Percentiles rank a stretch among this genome's conserved stretches.
Conservation (phyloP, 257 asterid genomes). For the Verbena officinalis region DNA sequence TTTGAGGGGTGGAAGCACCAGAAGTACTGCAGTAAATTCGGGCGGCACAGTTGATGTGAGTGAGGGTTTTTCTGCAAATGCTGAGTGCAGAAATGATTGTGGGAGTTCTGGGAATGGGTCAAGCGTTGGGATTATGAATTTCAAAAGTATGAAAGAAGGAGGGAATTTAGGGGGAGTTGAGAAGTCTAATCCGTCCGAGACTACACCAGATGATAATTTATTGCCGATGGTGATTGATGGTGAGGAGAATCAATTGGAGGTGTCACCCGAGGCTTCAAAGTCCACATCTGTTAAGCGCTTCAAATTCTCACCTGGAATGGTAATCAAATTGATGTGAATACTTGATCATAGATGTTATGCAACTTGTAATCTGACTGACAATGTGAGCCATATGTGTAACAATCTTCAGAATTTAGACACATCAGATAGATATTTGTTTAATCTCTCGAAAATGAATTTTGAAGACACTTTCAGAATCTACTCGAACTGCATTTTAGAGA, state of each 20-base stretch:
- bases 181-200: constrained; percentile 36
- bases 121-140: constrained; percentile 26
- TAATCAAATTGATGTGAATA: constrained; percentile 26
- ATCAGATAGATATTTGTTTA: not conserved
- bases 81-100: constrained; percentile 19
- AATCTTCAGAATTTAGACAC: not conserved
- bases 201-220: constrained; percentile 34
- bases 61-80: constrained; percentile 29
- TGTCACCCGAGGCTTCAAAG: constrained; percentile 74
- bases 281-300: constrained; percentile 60
- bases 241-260: constrained; percentile 56
- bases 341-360: constrained; percentile 11
- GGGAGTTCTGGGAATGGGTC: constrained; percentile 25
- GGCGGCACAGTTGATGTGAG: constrained; percentile 6
- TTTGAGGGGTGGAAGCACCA: constrained; percentile 30
- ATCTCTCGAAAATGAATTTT: not conserved
- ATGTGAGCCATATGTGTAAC: not conserved
- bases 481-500: not conserved
- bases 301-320: constrained; percentile 99
- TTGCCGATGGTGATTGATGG: constrained; percentile 37
- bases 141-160: constrained; percentile 13
- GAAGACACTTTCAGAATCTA: not conserved
- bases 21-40: constrained; percentile 20
- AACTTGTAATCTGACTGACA: constrained; percentile 1
- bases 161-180: constrained; percentile 34